Base-by-base conservation (phyloP, 495 filamentous ascomycete genomes). In the Chaetomium fimeti region DNA sequence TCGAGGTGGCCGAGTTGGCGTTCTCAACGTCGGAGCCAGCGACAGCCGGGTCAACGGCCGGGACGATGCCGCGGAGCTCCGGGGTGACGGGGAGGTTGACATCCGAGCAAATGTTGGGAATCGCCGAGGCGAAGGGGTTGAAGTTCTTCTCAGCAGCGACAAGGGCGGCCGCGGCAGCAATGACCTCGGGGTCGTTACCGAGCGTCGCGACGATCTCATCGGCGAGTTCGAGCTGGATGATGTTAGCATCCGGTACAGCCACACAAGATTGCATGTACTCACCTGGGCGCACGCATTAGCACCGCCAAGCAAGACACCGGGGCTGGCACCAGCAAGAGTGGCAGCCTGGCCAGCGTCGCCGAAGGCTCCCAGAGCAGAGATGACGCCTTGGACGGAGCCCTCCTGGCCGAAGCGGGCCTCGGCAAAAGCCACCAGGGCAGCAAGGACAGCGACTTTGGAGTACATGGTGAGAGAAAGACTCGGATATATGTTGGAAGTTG, bases 141-240 rank as follows among this genome's bases (percentile, higher is more conserved):
- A 84, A 84, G 81, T 88, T 88, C 76, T 87, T 83, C 78, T 88
- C 86, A n/a, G 85, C 84, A 15, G 80, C 81, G 7, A 88, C 85
- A 0, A 88, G 76, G 11, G 77, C 81, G 57, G 80, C 80, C 38
- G 86, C 86, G 6, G 81, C 86, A 12, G 78, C 75, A 58, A 88
- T 78, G 57, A 84, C 85, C 62, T 75, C 72, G 24, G 77, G 70
- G 57, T 82, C 80, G 60, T 69, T 79, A 15, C 81, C 82, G 32
- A 88, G 84, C 25, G 79, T 75, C 38, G 79, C 63, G 29, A 88
- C 75, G 72, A 87, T 85, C 60, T 79, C 68, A 66, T 88, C 85
- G 68, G 85, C 86, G 16, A 82, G 77, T 11, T 70, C 66, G 55
- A 88, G 85, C 84, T 85, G 38, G 20, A 27, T 16, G 3, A 8